A percentile compares a stretch with the other conserved stretches of the same genome.
Conservation (phyloP, 2,329 filamentous ascomycete species). For the Hypoxylon sp. region DNA sequence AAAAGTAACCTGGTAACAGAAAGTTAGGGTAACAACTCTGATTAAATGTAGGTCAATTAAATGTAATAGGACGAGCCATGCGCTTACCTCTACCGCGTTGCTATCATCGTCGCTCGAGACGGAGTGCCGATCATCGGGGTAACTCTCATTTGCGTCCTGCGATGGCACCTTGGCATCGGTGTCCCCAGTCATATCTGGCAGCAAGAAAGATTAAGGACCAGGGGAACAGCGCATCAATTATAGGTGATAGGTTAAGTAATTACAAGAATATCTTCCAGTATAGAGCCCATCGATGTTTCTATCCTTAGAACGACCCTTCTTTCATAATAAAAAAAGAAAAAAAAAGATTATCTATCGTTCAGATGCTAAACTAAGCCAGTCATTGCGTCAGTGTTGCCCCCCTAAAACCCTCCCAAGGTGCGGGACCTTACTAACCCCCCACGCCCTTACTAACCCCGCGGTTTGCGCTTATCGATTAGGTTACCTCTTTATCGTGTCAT, state of each 20-base stretch:
- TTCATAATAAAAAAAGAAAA: not conserved
- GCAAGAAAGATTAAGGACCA: slow-evolving; percentile 2
- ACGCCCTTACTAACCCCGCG: slow-evolving; percentile 4
- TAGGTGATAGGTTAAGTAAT: not conserved
- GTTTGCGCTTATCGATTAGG: slow-evolving; percentile 28
- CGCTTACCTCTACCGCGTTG: slow-evolving; percentile 62
- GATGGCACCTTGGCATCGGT: slow-evolving; percentile 28
- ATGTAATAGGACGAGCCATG: not conserved
- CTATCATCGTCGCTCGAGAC: slow-evolving; percentile 65
- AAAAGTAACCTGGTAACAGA: slow-evolving; percentile 67
- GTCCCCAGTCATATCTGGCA: slow-evolving; percentile 38
- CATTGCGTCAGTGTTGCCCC: slow-evolving; percentile 32
- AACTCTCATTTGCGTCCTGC: slow-evolving; percentile 40
- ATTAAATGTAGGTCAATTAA: not conserved
- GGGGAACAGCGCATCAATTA: not conserved
- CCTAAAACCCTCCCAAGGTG: not conserved
- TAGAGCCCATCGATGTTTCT: slow-evolving; percentile 1
- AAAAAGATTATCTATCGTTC: not conserved
- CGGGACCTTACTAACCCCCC: slow-evolving; percentile 31
- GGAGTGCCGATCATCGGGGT: slow-evolving; percentile 55
- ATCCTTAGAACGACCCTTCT: not conserved
- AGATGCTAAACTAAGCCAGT: slow-evolving; percentile 6
- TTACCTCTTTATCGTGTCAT: not conserved
- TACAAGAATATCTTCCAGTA: slow-evolving; percentile 7
- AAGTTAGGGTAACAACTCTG: not conserved